Evolutionary conservation across 2,329 filamentous ascomycete genomes (phyloP), one percentile per base, ranked within the genome.

Genomic region (Teratosphaeria pseudoeucalypti): DNA sequence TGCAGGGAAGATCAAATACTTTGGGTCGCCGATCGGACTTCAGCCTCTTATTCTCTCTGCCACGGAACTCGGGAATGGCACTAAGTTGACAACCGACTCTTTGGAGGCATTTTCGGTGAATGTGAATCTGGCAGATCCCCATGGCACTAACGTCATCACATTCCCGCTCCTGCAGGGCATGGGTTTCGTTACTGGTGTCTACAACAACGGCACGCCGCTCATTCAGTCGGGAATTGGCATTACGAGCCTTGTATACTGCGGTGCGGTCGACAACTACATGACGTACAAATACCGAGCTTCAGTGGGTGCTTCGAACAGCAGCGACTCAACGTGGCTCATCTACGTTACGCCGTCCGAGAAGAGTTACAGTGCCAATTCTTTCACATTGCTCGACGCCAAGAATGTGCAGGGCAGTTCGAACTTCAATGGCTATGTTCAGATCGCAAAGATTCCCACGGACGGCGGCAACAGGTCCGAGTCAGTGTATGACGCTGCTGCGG

Each of bases 81-180:
- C 89, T 0, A 73, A 76, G 6, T 70, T 86, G 27, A 81, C 76
- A 0, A 79, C 79, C 0, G 79, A 84, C 58, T 76, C 78, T 0
- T 74, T 81, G 27, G 73, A 78, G 57, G 79, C 79, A 1, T 84
- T 85, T 66, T 85, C 82, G 0, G 81, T 80, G 14, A 85, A 90
- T 63, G 84, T 90, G 54, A 86, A 88, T 53, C 77, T 97, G 34
- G 81, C 77, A 56, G 69, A 73, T n/a, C 77, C 77, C 2, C 65
- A 62, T 34, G 65, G 60, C 57, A 79, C 81, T 7, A 72, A 52
- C 4, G 78, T 81, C 1, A 81, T 97, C 23, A 86, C 83, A 0
- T 90, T 95, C 64, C 91, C 92, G 0, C 71, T 96, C 7, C 85
- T 95, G 0, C 92, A 97, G 70, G 94, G 94, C 11, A 94, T 95